Conservation (phyloP, 129 eudicot species). For the Centrapalus pauciflorus region DNA sequence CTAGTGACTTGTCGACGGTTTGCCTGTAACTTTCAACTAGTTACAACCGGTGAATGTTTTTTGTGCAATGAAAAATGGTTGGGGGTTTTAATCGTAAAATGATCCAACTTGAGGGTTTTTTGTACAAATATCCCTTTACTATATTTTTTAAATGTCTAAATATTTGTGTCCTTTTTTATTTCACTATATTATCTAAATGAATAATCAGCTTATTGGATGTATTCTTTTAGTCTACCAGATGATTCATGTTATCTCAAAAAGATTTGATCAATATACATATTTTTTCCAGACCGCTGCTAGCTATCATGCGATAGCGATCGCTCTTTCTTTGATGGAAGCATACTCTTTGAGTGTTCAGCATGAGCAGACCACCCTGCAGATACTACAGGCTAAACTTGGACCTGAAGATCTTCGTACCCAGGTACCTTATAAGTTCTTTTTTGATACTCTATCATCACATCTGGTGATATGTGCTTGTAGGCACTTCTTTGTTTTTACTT, state of each 20-base stretch:
- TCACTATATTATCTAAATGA: background rate
- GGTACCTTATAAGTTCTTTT: conserved; percentile 26
- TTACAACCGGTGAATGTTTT: too few species aligned
- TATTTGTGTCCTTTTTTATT: background rate
- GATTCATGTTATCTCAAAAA: background rate
- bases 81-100: too few species aligned
- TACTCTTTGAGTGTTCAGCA: conserved; percentile 97
- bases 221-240: background rate
- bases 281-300: conserved; percentile 88
- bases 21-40: too few species aligned
- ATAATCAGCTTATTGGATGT: background rate
- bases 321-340: conserved; percentile 97
- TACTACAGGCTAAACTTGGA: conserved; percentile 93
- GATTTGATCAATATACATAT: background rate
- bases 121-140: background rate
- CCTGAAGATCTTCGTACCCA: conserved; percentile 95
- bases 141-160: background rate
- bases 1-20: too few species aligned
- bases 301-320: conserved; percentile 98
- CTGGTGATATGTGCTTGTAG: background rate
- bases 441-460: background rate
- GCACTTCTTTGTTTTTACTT: conserved; percentile 4
- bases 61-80: too few species aligned
- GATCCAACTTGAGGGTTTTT: too few species aligned
- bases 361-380: conserved; percentile 95